A percentile compares a stretch with the other conserved stretches of the same genome.
These are phyloP conservation scores for Trichoderma semiorbis DNA, from an alignment of 2,329 filamentous ascomycete species.

Conservation along the genomic window DNA sequence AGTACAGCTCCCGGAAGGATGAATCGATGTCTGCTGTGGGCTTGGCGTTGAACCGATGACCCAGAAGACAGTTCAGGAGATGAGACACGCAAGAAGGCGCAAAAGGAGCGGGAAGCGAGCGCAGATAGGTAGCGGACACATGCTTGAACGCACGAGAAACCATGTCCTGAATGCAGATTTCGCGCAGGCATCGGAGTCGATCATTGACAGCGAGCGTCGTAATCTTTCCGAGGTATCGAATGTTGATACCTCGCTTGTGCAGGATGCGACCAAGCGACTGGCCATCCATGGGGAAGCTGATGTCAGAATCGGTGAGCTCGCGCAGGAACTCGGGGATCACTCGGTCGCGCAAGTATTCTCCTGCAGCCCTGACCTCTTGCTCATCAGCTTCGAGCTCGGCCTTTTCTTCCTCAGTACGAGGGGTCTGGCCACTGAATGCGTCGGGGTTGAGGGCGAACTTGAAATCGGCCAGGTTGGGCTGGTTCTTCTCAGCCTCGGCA, in stretches of 20 bases:
- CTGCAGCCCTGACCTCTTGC: constrained; percentile 79
- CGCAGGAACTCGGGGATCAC: constrained; percentile 81
- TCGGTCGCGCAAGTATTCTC: constrained; percentile 70
- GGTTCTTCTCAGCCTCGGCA: constrained; percentile 39
- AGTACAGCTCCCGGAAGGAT: constrained; percentile 70
- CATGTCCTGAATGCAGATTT: constrained; percentile 86
- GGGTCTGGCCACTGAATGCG: constrained; percentile 86
- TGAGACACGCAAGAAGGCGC: constrained; percentile 78
- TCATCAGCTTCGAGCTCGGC: constrained; percentile 79
- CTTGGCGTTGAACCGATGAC: constrained; percentile 69
- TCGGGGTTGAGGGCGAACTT: constrained; percentile 89
- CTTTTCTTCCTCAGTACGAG: constrained; percentile 89
- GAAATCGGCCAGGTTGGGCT: constrained; percentile 84
- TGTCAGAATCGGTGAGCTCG: constrained; percentile 86
- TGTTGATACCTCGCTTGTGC: constrained; percentile 96
- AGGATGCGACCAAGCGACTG: constrained; percentile 81
- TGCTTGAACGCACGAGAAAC: constrained; percentile 96
- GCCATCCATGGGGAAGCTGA: constrained; percentile 99
- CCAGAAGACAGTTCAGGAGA: constrained; percentile 89
- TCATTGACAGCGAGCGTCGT: constrained; percentile 66
- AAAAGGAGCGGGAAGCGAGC: constrained; percentile 74
- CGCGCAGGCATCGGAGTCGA: constrained; percentile 72
- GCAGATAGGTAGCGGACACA: constrained; percentile 73
- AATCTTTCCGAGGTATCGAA: constrained; percentile 89
- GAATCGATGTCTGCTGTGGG: constrained; percentile 76